Conservation (phyloP, 805 yeast species). For the Komagataella phaffii region DNA sequence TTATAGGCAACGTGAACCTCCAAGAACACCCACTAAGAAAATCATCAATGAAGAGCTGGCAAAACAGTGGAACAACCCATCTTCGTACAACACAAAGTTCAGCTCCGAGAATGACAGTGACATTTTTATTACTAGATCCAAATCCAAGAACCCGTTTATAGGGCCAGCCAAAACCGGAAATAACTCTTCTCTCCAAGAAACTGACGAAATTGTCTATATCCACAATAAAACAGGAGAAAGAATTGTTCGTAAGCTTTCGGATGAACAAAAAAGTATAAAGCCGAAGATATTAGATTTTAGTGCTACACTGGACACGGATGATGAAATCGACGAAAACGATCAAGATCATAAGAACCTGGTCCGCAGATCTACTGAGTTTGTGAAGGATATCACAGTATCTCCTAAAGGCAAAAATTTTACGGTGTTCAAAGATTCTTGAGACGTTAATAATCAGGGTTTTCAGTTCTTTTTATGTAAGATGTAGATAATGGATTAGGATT, state of each 20-base stretch:
- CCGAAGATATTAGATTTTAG: conserved; percentile 23
- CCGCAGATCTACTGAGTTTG: not conserved
- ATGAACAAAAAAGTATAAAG: conserved; percentile 18
- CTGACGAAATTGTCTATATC: conserved; percentile 21
- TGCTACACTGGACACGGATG: not conserved
- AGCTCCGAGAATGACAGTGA: conserved; percentile 10
- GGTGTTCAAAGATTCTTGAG: not conserved
- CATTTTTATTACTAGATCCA: conserved; percentile 5
- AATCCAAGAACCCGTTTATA: conserved; percentile 17
- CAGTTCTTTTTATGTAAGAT: not conserved
- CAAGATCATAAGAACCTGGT: not conserved
- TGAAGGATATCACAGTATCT: not conserved
- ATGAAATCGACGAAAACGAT: not conserved
- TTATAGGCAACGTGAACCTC: not conserved
- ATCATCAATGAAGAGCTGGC: conserved; percentile 19
- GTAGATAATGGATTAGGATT: not conserved
- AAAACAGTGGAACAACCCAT: conserved; percentile 12
- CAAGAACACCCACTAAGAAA: conserved; percentile 18
- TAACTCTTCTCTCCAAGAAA: not conserved
- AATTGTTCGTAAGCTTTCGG: conserved; percentile 15
- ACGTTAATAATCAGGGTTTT: not conserved
- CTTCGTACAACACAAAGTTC: conserved; percentile 9
- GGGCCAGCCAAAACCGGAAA: conserved; percentile 1
- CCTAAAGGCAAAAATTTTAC: not conserved
- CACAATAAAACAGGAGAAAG: conserved; percentile 28